These are phyloP conservation scores for Choanephora cucurbitarum DNA, from an alignment of 371 early-diverging fungal genomes.

Conservation along the genomic window DNA sequence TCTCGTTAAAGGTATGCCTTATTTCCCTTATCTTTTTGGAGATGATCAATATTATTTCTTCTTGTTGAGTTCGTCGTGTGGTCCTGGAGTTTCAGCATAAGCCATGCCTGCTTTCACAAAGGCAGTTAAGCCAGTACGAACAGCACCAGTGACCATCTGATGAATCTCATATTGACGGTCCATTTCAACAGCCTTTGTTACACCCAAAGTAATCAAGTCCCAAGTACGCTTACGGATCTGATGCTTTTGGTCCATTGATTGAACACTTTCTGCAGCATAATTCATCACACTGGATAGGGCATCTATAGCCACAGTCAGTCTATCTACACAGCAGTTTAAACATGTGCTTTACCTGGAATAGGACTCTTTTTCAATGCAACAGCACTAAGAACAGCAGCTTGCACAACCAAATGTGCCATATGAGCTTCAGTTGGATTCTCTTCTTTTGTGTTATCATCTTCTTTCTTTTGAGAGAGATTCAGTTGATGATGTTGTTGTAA, in stretches of 20 bases:
- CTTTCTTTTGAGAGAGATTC: constrained; percentile 11
- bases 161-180: constrained; percentile 64
- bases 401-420: constrained; percentile 47
- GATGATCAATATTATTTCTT: no score
- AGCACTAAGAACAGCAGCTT: constrained; percentile 56
- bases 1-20: no score
- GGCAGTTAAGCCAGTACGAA: constrained; percentile 55
- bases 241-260: constrained; percentile 53
- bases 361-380: constrained; percentile 69
- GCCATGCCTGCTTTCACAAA: constrained; percentile 63
- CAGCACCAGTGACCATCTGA: constrained; percentile 51
- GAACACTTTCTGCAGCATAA: constrained; percentile 40
- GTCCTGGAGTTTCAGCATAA: constrained; percentile 57
- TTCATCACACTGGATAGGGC: constrained; percentile 46
- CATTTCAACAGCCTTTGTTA: constrained; percentile 55
- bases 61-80: neutral
- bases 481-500: constrained; percentile 25
- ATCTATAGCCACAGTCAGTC: no score
- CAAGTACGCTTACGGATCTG: constrained; percentile 56
- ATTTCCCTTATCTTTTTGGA: no score
- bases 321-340: no score
- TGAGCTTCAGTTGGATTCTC: constrained; percentile 21
- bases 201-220: constrained; percentile 47
- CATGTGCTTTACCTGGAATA: constrained; percentile 49
- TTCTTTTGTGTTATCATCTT: constrained; percentile 10